A percentile compares a stretch with the other conserved stretches of the same genome.
Evolutionary conservation across 345 rosid genomes (phyloP).

Genomic region (Pistacia atlantica): DNA sequence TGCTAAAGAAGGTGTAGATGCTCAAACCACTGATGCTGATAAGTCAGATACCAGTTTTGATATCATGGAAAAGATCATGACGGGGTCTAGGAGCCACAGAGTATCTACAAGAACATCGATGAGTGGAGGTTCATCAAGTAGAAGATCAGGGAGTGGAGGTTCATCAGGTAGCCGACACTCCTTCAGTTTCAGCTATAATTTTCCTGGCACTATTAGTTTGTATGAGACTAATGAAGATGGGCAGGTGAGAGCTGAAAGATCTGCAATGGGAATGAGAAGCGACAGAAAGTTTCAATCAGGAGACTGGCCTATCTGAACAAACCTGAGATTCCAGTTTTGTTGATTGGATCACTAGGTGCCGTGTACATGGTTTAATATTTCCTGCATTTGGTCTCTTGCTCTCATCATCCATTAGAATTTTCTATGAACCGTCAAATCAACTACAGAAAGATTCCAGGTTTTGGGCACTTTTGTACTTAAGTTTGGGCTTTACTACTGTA

Average conservation of each 20-base stretch:
- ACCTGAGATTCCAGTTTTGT: constrained; percentile 62
- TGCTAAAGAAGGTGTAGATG: constrained; percentile 33
- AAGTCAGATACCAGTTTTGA: constrained; percentile 8
- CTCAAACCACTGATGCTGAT: constrained; percentile 10
- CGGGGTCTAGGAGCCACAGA: constrained; percentile 33
- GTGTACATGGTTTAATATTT: constrained; percentile 59
- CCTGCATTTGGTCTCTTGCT: constrained; percentile 77
- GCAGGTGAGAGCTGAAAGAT: constrained; percentile 6
- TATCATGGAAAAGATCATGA: constrained; percentile 5
- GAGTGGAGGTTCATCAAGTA: constrained; percentile 47
- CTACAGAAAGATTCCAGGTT: constrained; percentile 53
- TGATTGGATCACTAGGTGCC: constrained; percentile 67
- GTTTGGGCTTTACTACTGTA: constrained; percentile 38
- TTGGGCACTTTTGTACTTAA: constrained; percentile 57
- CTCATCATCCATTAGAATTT: constrained; percentile 65
- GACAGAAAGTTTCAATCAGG: constrained; percentile 50
- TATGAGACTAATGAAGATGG: constrained; percentile 24
- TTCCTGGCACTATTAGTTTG: constrained; percentile 33
- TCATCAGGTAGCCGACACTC: constrained; percentile 26
- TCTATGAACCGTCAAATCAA: constrained; percentile 46
- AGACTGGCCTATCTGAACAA: constrained; percentile 70
- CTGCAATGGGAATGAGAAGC: constrained; percentile 33
- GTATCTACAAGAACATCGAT: constrained; percentile 34
- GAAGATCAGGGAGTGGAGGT: neutral
- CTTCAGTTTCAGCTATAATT: constrained; percentile 33